A percentile compares a stretch with the other conserved stretches of the same genome.
These are phyloP conservation scores for Nemania sp. DNA, from an alignment of 2,329 filamentous ascomycete genomes.

Conservation along the genomic window DNA sequence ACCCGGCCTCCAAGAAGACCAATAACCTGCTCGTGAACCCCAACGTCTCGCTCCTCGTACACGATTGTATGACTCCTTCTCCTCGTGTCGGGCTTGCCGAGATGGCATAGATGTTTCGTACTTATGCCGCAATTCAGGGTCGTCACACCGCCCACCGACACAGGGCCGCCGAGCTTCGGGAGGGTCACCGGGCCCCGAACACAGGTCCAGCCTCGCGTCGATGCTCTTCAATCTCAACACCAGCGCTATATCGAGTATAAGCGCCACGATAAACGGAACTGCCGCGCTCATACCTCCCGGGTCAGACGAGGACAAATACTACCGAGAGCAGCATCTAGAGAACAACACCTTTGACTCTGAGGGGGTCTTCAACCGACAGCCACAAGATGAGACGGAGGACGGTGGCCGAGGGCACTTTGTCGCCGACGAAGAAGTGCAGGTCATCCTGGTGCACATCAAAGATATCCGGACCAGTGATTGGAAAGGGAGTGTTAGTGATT, in stretches of 20 bases:
- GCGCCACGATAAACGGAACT: slow-evolving; percentile 88
- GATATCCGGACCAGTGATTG: slow-evolving; percentile 90
- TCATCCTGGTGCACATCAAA: slow-evolving; percentile 82
- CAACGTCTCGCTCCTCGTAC: slow-evolving; percentile 89
- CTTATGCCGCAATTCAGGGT: slow-evolving; percentile 55
- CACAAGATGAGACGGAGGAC: slow-evolving; percentile 45
- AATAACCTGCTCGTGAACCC: slow-evolving; percentile 83
- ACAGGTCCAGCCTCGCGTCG: slow-evolving; percentile 74
- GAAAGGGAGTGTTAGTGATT: slow-evolving; percentile 93
- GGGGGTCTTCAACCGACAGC: slow-evolving; percentile 48
- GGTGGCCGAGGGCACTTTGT: slow-evolving; percentile 69
- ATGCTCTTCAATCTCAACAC: slow-evolving; percentile 91
- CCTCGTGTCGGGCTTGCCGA: neutral
- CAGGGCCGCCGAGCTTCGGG: slow-evolving; percentile 61
- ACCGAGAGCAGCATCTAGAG: slow-evolving; percentile 79
- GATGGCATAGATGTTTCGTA: neutral
- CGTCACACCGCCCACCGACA: slow-evolving; percentile 86
- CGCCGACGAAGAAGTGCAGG: slow-evolving; percentile 79
- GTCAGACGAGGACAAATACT: slow-evolving; percentile 83
- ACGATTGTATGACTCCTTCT: slow-evolving; percentile 67
- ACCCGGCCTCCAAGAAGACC: slow-evolving; percentile 76
- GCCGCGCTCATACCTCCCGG: slow-evolving; percentile 73
- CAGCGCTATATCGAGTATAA: slow-evolving; percentile 83
- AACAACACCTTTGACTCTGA: slow-evolving; percentile 84
- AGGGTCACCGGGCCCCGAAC: slow-evolving; percentile 66